phyloP scores from a whole-genome alignment of 1,139 yeast species.

The Blastobotrys petasosporus region DNA sequence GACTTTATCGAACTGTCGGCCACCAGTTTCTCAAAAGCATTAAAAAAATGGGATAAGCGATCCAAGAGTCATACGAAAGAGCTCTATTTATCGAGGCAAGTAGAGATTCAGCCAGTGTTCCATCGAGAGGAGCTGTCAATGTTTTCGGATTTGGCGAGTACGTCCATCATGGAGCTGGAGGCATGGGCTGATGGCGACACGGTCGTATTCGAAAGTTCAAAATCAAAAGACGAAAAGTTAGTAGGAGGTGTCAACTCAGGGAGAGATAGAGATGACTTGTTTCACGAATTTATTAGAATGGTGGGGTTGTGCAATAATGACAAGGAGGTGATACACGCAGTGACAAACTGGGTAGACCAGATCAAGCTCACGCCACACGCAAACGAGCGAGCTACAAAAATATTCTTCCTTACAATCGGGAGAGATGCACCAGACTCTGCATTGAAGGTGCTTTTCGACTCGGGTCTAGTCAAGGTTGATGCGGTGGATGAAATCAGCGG shows the following conservation, averaged over 20 bases:
- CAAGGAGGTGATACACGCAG: slow-evolving; percentile 20
- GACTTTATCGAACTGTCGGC: slow-evolving; percentile 92
- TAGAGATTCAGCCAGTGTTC: slow-evolving; percentile 93
- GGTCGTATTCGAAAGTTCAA: slow-evolving; percentile 30
- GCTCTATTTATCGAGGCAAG: slow-evolving; percentile 83
- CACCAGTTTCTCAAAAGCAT: slow-evolving; percentile 89
- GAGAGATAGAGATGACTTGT: slow-evolving; percentile 49
- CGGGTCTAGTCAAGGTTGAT: slow-evolving; percentile 36
- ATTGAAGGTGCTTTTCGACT: slow-evolving; percentile 36
- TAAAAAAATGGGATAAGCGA: slow-evolving; percentile 96
- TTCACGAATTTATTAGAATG: slow-evolving; percentile 53
- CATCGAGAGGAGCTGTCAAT: slow-evolving; percentile 83
- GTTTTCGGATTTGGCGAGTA: slow-evolving; percentile 75
- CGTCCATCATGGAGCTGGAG: slow-evolving; percentile 74
- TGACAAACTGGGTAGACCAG: slow-evolving; percentile 45
- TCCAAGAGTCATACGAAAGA: slow-evolving; percentile 94
- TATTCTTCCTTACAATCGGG: slow-evolving; percentile 58
- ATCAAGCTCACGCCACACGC: slow-evolving; percentile 42
- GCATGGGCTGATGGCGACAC: slow-evolving; percentile 75
- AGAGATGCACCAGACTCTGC: slow-evolving; percentile 40
- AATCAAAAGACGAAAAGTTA: slow-evolving; percentile 7
- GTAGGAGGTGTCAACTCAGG: slow-evolving; percentile 11
- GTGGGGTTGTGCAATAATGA: slow-evolving; percentile 27
- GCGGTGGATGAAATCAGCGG: slow-evolving; percentile 40
- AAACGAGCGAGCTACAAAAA: slow-evolving; percentile 49